Evolutionary conservation across 2,329 filamentous ascomycete genomes (phyloP), one percentile per base, ranked within the genome.

Genomic region (Sporothrix schenckii): DNA sequence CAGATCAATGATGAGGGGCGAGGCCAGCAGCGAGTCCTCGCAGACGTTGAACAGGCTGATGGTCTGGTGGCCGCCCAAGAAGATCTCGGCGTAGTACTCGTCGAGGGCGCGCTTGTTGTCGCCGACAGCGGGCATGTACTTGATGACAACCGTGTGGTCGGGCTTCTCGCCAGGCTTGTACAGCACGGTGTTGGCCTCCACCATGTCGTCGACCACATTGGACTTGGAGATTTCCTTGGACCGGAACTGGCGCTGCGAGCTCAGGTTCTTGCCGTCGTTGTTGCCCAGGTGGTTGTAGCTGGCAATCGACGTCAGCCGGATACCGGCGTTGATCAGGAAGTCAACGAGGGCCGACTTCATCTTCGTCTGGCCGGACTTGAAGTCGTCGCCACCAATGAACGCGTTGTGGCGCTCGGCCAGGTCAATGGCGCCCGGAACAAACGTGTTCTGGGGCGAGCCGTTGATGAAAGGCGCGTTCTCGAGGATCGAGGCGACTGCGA

Each of bases 151-250:
- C 72, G 92, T 96, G 85, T 99, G 95, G 80, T 99, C 94, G 2
- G 95, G 95, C 81, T 98, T 94, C 84, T 99, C 95, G 76, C 90
- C 93, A 77, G 92, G 85, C 82, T 91, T 89, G 86, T 99, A 99
- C 70, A 99, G 87, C 66, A 98, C 89, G 66, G 83, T 85, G 85
- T 99, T 99, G 78, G 95, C 94, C 78, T 93, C 94, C 72, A 99
- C 95, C 95, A 99, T 99, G 85, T 99, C 95, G 80, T 99, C 95
- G 70, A 99, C 95, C 14, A 99, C 95, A 80, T 97, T 99, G 77
- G 93, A 97, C 87, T 99, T 99, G 83, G 92, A 97, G 76, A 99
- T 99, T 84, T 99, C 95, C 88, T 99, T 99, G 83, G 93, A 97
- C 77, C 95, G 94, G 89, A 99, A 99, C 83, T 98, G 95, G 85